Evolutionary conservation across 2,329 filamentous ascomycete species (phyloP).

Genomic region (Thelonectria discophora): DNA sequence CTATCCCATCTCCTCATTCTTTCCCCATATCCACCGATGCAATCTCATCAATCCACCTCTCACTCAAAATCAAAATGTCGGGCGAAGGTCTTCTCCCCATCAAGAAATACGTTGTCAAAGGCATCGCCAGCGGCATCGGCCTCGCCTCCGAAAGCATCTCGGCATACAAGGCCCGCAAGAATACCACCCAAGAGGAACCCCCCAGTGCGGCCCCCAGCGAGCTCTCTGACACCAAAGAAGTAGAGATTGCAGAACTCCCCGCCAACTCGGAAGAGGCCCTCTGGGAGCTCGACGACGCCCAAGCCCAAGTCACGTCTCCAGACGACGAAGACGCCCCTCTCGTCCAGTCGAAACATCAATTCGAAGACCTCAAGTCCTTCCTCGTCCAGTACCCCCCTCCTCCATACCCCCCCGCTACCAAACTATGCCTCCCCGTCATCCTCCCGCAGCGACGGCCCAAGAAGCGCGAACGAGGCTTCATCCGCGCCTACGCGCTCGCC

Average conservation of each 20-base stretch:
- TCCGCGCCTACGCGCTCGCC: conserved; percentile 26
- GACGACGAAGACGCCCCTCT: background rate
- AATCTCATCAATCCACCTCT: no score
- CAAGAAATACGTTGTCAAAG: conserved; percentile 19
- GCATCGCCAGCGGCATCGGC: conserved; percentile 20
- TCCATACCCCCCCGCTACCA: background rate
- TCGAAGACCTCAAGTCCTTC: background rate
- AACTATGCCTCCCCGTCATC: conserved; percentile 19
- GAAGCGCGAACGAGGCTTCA: conserved; percentile 25
- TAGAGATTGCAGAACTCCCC: background rate
- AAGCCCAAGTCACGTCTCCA: conserved; percentile 1
- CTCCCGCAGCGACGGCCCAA: conserved; percentile 30
- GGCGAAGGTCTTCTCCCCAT: conserved; percentile 15
- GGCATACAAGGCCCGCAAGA: conserved; percentile 19
- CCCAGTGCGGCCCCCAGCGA: background rate
- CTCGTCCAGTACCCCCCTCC: conserved; percentile 9
- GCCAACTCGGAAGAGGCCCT: conserved; percentile 1
- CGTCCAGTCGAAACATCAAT: background rate
- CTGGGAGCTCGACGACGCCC: conserved; percentile 20
- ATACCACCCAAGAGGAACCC: background rate
- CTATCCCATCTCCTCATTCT: no score
- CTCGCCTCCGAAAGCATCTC: conserved; percentile 21
- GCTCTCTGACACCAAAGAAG: no score
- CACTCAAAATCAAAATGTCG: conserved; percentile 12
- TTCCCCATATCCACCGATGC: background rate